These are phyloP conservation scores for Apophysomyces ossiformis DNA, from an alignment of 371 early-diverging fungal species.

Conservation along the genomic window DNA sequence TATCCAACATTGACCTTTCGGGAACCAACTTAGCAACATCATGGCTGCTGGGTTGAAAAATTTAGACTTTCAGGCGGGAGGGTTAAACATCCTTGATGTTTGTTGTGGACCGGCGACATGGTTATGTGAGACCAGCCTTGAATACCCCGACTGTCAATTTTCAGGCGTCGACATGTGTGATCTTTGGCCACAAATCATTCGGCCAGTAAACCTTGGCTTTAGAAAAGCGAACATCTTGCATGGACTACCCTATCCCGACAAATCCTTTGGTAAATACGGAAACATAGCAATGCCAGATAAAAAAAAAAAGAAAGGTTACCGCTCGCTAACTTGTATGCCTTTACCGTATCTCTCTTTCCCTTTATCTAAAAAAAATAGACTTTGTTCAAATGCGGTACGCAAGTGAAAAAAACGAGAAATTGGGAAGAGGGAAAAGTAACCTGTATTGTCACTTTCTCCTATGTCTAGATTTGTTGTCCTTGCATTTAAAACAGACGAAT, in stretches of 20 bases:
- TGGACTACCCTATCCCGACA: constrained; percentile 43
- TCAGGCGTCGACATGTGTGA: constrained; percentile 45
- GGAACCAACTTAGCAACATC: constrained; percentile 31
- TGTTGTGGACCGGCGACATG: constrained; percentile 54
- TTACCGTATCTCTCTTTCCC: not conserved
- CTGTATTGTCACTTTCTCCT: not conserved
- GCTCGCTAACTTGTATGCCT: not conserved
- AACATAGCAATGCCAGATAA: not conserved
- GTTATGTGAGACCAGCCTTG: constrained; percentile 46
- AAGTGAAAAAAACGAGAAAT: constrained; percentile 1
- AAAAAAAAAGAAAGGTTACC: not conserved
- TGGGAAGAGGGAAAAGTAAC: not conserved
- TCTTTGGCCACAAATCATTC: constrained; percentile 47
- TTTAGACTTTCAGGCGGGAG: constrained; percentile 33
- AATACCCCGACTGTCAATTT: constrained; percentile 44
- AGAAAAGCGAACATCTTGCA: constrained; percentile 35
- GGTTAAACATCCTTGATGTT: constrained; percentile 35
- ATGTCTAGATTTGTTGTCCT: constrained; percentile 33
- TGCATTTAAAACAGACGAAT: constrained; percentile 40
- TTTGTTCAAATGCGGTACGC: constrained; percentile 38
- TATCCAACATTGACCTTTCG: not conserved
- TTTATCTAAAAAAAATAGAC: constrained; percentile 20
- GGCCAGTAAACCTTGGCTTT: constrained; percentile 37
- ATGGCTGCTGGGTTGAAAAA: constrained; percentile 34
- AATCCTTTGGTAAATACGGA: constrained; percentile 35